Percentiles rank a stretch among this genome's conserved stretches.
Evolutionary conservation across 208 protist genomes (phyloP).

Genomic region (Porcisia hertigi): DNA sequence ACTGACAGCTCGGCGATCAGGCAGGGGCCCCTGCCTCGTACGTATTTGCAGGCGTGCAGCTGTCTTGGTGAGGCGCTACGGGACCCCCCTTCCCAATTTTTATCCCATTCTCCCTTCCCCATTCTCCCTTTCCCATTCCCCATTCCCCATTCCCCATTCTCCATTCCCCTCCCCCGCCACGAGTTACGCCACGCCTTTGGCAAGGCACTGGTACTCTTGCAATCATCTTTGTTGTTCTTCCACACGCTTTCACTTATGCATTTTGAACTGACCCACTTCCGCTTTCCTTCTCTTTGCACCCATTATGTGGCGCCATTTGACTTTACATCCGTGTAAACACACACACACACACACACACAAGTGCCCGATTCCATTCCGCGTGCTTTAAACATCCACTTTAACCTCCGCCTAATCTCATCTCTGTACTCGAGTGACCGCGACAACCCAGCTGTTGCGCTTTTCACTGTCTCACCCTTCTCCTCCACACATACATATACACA

Average conservation of each 20-base stretch:
- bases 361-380: background rate
- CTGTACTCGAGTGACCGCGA: background rate
- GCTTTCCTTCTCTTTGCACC: background rate
- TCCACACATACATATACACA: background rate
- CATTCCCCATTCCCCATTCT: too few species aligned
- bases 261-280: background rate
- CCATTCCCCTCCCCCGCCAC: background rate
- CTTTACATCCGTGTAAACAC: background rate
- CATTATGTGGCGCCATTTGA: background rate
- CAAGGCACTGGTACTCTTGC: background rate
- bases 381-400: background rate
- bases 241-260: background rate
- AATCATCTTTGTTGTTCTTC: background rate
- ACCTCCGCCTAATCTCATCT: background rate
- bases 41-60: background rate
- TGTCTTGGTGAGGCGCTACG: background rate
- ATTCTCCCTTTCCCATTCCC: too few species aligned
- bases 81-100: too few species aligned
- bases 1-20: background rate
- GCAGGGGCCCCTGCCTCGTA: background rate
- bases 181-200: background rate
- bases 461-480: background rate
- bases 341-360: background rate
- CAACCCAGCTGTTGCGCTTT: background rate
- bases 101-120: too few species aligned